These are phyloP conservation scores for Irineochytrium annulatum DNA, from an alignment of 192 early-diverging fungal species.

Conservation along the genomic window DNA sequence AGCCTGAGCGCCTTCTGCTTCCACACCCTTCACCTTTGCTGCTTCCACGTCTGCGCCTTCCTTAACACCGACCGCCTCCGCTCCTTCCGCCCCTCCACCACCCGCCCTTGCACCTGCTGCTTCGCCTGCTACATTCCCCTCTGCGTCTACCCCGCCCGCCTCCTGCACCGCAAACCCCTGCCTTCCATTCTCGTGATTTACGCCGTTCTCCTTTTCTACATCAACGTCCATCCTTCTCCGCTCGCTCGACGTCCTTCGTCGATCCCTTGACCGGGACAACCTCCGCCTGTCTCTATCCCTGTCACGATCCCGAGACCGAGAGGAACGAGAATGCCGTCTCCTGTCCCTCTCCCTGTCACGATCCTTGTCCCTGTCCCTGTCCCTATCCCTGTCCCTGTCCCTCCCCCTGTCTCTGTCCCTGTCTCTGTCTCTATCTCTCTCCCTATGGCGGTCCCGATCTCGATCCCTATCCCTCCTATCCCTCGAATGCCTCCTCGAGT, in stretches of 20 bases:
- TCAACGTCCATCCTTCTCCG: too few relatives aligned
- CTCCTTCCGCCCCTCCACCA: too few relatives aligned
- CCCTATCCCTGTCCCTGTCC: slow-evolving; percentile 14
- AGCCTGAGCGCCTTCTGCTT: too few relatives aligned
- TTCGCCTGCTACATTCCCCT: background rate
- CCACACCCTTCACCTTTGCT: too few relatives aligned
- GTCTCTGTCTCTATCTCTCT: slow-evolving; percentile 28
- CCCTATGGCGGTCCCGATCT: background rate
- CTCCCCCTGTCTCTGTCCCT: slow-evolving; percentile 21
- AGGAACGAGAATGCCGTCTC: slow-evolving; percentile 1
- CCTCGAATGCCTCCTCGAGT: background rate
- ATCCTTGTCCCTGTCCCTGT: background rate
- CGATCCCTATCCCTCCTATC: background rate
- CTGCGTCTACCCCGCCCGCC: too few relatives aligned
- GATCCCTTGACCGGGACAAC: too few relatives aligned
- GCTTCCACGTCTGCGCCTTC: too few relatives aligned
- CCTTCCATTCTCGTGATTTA: too few relatives aligned
- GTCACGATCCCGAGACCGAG: slow-evolving; percentile 3
- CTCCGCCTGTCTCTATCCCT: background rate
- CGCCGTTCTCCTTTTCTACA: too few relatives aligned
- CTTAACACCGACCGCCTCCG: too few relatives aligned
- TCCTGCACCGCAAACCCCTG: too few relatives aligned
- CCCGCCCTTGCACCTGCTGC: background rate
- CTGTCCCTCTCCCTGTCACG: slow-evolving; percentile 3
- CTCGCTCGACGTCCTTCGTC: too few relatives aligned